Base-by-base conservation (phyloP, 495 filamentous ascomycete genomes). In the Daldinia concentrica region DNA sequence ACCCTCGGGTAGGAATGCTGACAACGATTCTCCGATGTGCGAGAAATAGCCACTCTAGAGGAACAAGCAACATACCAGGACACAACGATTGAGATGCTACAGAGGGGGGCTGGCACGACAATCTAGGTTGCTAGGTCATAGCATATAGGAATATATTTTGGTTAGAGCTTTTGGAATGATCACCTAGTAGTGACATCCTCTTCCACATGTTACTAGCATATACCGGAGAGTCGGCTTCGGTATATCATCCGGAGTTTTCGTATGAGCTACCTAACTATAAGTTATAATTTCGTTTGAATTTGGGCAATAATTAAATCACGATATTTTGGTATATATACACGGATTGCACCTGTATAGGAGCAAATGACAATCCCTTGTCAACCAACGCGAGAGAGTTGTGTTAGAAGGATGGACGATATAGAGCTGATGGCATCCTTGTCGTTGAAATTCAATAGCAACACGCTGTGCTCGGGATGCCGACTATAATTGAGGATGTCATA, bases 31-130 rank as follows among this genome's bases (percentile, higher is more conserved):
- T 56, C 59, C 27, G 32, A 15, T 58, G 17, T 41, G 60, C 11
- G 26, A 24, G 36, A 60, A 57, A 64, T 63, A 55, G 22, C 43
- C 12, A 45, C 57, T 41, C 15, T 57, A 24, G 14, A 54, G 17
- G 57, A 54, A 60, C 61, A 64, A 68, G 43, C 48, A 72, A 62
- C 59, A 68, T 72, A 48, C 60, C 64, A 68, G 41, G 41, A 43
- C 32, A 29, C 22, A 17, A 27, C 22, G 37, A 54, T 37, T 4
- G 64, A 27, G 41, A 55, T 52, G 41, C 58, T 41, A 9, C 52
- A 52, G 17, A 52, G 39, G 14, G 19, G 45, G 62, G 62, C 62
- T 61, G 30, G 56, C 56, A 71, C 32, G 57, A 36, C 57, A 51
- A 61, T 57, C 12, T 6, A 58, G 22, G 34, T 14, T 58, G 50